Base-by-base conservation (phyloP, 768 basidiomycete genomes). In the Russula abietina region DNA sequence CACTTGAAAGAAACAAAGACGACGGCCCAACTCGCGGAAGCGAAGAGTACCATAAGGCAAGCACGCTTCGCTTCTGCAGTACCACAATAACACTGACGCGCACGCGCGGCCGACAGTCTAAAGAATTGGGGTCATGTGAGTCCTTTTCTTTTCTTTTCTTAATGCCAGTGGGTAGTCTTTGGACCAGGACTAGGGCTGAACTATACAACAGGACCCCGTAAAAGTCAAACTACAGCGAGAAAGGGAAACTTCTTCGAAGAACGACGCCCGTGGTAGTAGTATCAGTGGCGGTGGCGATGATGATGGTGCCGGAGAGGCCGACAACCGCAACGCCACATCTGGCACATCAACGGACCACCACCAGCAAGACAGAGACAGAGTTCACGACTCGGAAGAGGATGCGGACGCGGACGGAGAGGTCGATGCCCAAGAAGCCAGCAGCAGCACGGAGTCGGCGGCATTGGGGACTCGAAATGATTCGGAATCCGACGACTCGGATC, bases 101-200 rank as follows among this genome's bases (percentile, higher is more conserved):
- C 19, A 5, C 38, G 7, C 38, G 38, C 38, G 22, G 19, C 38
- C 4, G 26, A 17, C 43, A 74, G 72, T 48, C 49, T 73, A 50
- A 72, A 71, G 45, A 74, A 74, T 53, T 74, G 72, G 72, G 71
- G 74, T 28, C 74, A 74, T 61, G 74, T 74, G 54, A 61, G 72
- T 65, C 5, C 36, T 36, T 36, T 36, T 12, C 36, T 36, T 36
- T 36, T 12, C 5, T 33, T 8, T 10, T 5, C n/a, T 3, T 22
- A 22, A 24, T 46, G 19, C 12, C 28, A 7, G 9, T 45, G 12
- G n/a, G 16, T 24, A 5, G 22, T 26, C 39, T 39, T 10, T 12
- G 32, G 8, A 17, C 28, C 48, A 5, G 48, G 26, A 17, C 22
- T 4, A 22, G 45, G 45, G 38, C 36, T 61, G 46, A 39, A 52